A percentile compares a stretch with the other conserved stretches of the same genome.
These are phyloP conservation scores for Myxozyma neotropica DNA, from an alignment of 805 yeast species.

Conservation along the genomic window DNA sequence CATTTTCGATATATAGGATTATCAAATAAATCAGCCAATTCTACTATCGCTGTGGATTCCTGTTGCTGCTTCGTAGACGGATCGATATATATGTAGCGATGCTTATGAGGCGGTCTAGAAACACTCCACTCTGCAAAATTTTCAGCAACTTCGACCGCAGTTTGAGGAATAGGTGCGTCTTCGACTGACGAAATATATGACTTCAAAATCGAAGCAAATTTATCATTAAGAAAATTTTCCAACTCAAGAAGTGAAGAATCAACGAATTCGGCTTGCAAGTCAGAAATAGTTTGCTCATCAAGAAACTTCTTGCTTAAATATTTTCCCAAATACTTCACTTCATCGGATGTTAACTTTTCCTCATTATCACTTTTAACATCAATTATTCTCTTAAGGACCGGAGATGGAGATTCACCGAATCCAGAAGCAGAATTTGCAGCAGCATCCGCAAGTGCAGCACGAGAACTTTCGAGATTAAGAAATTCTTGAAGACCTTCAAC, in stretches of 20 bases:
- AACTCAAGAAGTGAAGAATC: slow-evolving; percentile 74
- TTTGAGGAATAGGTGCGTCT: slow-evolving; percentile 7
- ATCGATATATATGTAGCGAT: slow-evolving; percentile 77
- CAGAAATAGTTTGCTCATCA: slow-evolving; percentile 44
- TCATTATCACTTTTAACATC: slow-evolving; percentile 74
- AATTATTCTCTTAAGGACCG: slow-evolving; percentile 64
- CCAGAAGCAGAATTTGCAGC: slow-evolving; percentile 67
- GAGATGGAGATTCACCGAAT: slow-evolving; percentile 36
- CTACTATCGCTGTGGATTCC: slow-evolving; percentile 11
- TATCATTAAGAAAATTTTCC: slow-evolving; percentile 60
- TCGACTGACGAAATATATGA: slow-evolving; percentile 58
- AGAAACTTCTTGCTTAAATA: slow-evolving; percentile 62
- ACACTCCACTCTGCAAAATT: slow-evolving; percentile 79
- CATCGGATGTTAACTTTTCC: slow-evolving; percentile 16
- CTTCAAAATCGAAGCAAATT: slow-evolving; percentile 53
- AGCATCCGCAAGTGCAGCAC: slow-evolving; percentile 57
- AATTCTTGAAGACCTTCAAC: slow-evolving; percentile 76
- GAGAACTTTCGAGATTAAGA: slow-evolving; percentile 22
- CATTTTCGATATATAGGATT: slow-evolving; percentile 64
- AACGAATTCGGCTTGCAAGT: slow-evolving; percentile 56
- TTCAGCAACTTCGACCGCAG: slow-evolving; percentile 43
- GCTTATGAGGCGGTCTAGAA: slow-evolving; percentile 93
- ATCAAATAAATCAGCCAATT: slow-evolving; percentile 30
- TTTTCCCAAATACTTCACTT: slow-evolving; percentile 49
- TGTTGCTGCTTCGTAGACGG: slow-evolving; percentile 39